Conservation (phyloP, 73 alveolate species). For the Paramecium primaurelia region DNA sequence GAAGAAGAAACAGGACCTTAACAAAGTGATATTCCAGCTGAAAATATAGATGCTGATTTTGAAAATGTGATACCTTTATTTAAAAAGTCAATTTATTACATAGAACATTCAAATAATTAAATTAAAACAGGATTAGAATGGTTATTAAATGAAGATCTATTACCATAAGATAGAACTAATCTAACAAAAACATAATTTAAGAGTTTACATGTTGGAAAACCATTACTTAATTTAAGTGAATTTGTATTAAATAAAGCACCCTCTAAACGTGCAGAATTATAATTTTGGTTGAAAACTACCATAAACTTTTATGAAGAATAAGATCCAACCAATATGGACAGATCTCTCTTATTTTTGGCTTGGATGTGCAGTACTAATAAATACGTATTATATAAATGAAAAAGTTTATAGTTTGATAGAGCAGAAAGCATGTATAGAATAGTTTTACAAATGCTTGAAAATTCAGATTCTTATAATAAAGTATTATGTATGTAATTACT, state of each 20-base stretch:
- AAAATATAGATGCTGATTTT: constrained; percentile 47
- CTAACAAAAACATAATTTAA: neutral
- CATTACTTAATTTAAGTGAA: constrained; percentile 42
- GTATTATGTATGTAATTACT: neutral
- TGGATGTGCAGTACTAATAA: constrained; percentile 34
- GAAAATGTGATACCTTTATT: constrained; percentile 43
- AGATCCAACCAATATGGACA: constrained; percentile 54
- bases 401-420: neutral
- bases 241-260: constrained; percentile 48
- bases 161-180: constrained; percentile 42
- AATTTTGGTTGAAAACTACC: constrained; percentile 51
- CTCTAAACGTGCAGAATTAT: neutral
- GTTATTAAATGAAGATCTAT: constrained; percentile 18
- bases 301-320: constrained; percentile 31
- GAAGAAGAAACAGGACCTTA: neutral
- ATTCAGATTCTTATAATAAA: neutral
- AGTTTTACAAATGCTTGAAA: neutral
- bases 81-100: constrained; percentile 46
- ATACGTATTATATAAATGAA: neutral
- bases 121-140: neutral
- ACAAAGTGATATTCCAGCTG: neutral
- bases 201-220: constrained; percentile 28
- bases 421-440: neutral
- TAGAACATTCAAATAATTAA: constrained; percentile 41
- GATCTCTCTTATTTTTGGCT: constrained; percentile 42